These are phyloP conservation scores for Chaetomidium leptoderma DNA, from an alignment of 495 filamentous ascomycete genomes.

Conservation along the genomic window DNA sequence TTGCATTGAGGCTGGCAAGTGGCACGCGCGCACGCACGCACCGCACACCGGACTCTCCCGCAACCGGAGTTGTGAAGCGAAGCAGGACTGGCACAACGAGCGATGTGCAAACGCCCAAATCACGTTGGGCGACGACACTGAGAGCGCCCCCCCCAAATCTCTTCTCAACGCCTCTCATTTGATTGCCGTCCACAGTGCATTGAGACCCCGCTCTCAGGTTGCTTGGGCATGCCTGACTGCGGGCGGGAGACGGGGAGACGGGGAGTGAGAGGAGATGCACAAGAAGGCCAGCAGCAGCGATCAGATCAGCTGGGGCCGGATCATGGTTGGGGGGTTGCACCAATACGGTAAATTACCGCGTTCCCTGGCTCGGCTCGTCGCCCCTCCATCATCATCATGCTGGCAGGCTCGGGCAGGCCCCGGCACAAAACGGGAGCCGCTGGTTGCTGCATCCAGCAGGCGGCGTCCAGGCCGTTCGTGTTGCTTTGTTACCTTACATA, in stretches of 20 bases:
- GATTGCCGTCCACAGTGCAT: background rate
- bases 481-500: background rate
- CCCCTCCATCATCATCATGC: background rate
- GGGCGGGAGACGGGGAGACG: background rate
- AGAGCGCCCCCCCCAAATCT: background rate
- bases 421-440: background rate
- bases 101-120: conserved; percentile 4
- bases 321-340: background rate
- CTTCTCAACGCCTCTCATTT: background rate
- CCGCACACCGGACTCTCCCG: too few relatives aligned
- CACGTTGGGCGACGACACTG: background rate
- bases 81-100: background rate
- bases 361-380: background rate
- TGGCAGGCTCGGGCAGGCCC: too few relatives aligned
- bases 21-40: too few relatives aligned
- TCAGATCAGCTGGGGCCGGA: background rate
- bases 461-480: background rate
- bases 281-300: background rate
- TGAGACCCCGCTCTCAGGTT: conserved; percentile 1
- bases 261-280: background rate
- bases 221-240: background rate
- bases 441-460: background rate
- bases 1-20: conserved; percentile 6
- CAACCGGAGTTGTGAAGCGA: conserved; percentile 2
- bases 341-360: background rate